phyloP scores from a whole-genome alignment of 139 green algal species.

The Haematococcus lacustris region DNA sequence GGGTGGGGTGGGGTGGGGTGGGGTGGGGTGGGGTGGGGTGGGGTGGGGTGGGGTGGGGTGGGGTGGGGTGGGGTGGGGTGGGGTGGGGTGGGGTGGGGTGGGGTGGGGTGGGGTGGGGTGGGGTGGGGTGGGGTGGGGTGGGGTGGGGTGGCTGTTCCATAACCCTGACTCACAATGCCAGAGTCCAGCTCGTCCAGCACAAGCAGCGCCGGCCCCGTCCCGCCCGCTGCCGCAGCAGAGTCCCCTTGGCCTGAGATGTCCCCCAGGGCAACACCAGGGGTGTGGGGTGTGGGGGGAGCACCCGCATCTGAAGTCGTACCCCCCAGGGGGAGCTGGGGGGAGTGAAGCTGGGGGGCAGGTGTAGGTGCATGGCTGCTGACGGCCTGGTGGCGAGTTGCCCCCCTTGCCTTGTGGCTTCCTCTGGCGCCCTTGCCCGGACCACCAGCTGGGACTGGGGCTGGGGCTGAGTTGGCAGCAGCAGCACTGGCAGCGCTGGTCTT shows the following conservation, averaged over 20 bases:
- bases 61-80: no score
- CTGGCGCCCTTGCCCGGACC: background rate
- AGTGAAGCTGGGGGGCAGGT: background rate
- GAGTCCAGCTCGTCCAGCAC: slow-evolving; percentile 79
- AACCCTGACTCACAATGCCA: no score
- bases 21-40: no score
- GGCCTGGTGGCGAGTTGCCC: background rate
- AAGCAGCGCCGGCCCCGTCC: slow-evolving; percentile 31
- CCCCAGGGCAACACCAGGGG: background rate
- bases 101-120: no score
- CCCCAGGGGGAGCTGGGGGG: background rate
- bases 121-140: no score
- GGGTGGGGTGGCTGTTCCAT: no score
- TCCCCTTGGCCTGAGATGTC: no score
- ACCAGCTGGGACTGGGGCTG: background rate
- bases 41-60: no score
- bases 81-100: no score
- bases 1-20: no score
- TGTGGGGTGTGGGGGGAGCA: background rate
- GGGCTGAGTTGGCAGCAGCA: background rate
- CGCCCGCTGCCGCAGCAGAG: background rate
- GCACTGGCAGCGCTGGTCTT: background rate
- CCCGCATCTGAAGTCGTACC: slow-evolving; percentile 6
- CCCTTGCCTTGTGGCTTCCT: background rate
- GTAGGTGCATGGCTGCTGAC: background rate